phyloP scores from a whole-genome alignment of 305 asterid species.

The Lippia alba region DNA sequence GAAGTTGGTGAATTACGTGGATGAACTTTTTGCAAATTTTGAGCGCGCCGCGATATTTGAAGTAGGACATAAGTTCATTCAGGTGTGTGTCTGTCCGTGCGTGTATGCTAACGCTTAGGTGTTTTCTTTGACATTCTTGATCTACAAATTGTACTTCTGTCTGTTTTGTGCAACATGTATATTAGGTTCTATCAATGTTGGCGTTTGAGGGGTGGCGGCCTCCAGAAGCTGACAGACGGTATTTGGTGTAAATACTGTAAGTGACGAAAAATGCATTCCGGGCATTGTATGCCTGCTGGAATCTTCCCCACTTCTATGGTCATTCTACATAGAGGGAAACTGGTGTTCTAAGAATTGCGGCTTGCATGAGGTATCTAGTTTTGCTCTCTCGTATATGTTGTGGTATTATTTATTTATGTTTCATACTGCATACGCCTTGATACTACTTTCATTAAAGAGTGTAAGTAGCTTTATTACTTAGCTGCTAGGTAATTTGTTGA shows the following conservation, averaged over 20 bases:
- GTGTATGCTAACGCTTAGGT: no score
- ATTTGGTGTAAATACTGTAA: neutral
- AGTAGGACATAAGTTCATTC: neutral
- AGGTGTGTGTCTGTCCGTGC: constrained; percentile 23
- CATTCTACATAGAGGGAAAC: no score
- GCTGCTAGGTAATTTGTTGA: no score
- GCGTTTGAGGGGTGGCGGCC: constrained; percentile 3
- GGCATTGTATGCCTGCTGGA: constrained; percentile 22
- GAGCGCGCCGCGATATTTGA: constrained; percentile 21
- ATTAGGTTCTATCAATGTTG: no score
- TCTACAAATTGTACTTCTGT: no score
- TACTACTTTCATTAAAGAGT: no score
- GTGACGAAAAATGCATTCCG: neutral
- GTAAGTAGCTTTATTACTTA: no score
- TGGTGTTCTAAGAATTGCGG: no score
- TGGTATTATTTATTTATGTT: no score
- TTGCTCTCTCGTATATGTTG: no score
- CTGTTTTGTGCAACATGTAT: neutral
- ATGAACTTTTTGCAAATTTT: constrained; percentile 14
- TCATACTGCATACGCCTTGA: no score
- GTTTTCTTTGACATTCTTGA: neutral
- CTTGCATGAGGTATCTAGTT: no score
- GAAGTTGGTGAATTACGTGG: neutral
- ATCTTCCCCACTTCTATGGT: neutral
- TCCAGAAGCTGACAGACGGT: neutral